Base-by-base conservation (phyloP, 768 basidiomycete genomes). In the Boletus speciosus region DNA sequence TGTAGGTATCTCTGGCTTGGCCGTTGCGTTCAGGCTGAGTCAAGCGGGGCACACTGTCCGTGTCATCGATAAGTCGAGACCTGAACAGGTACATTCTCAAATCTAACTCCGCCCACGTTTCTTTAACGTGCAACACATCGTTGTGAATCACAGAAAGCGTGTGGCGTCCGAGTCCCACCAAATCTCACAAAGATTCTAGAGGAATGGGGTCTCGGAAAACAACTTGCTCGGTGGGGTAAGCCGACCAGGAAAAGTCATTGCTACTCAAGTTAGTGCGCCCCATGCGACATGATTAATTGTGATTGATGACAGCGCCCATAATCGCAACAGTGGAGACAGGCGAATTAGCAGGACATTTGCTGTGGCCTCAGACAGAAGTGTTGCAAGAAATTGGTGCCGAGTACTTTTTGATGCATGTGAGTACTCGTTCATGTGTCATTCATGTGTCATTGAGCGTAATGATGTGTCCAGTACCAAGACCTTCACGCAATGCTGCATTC, bases 121-220 rank as follows among this genome's bases (percentile, higher is more conserved):
- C 19, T 32, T 36, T 27, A 8, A 56, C 32, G 6, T 32, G 27
- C 15, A 25, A 37, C 36, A 12, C 10, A 14, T n/a, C 5, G 15
- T 25, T 25, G 23, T 39, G 38, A 16, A 37, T 21, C 10, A 42
- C 43, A 77, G 74, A 67, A 64, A 23, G 58, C 62, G 11, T 73
- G 66, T 12, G 78, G 77, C 12, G 62, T 77, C 12, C 73, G 76
- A 23, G 71, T 81, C 5, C 80, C 80, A 31, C 81, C 83, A 0
- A 83, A 83, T 59, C 75, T 83, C 73, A 81, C 80, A 44, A 74
- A 75, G 45, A 68, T 83, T 1, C 69, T 83, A 23, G 71, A 73
- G 42, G 72, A 78, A 55, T 85, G 82, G 81, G 80, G 78, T 21
- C 73, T 80, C 1, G 74, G 68, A 14, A 74, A 78, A 29, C 62